phyloP scores from a whole-genome alignment of 192 early-diverging fungal species.

The Lobosporangium transversale region DNA sequence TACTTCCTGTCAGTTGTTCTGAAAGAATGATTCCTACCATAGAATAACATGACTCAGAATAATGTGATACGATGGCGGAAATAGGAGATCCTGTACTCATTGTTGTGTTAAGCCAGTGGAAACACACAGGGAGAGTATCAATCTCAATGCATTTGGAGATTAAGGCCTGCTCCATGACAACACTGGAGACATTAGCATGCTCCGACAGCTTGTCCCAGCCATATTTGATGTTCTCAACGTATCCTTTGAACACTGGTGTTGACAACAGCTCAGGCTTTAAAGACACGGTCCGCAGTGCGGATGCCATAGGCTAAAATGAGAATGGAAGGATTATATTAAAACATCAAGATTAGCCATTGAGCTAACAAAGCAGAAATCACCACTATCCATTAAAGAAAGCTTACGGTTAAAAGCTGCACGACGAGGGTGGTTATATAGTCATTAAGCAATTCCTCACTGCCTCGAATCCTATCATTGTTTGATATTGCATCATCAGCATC shows the following conservation, averaged over 20 bases:
- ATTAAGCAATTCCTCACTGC: slow-evolving; percentile 41
- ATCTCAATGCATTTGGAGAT: slow-evolving; percentile 53
- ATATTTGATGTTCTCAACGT: slow-evolving; percentile 50
- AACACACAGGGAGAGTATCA: slow-evolving; percentile 39
- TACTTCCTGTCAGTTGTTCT: slow-evolving; percentile 33
- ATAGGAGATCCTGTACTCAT: slow-evolving; percentile 50
- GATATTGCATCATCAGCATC: neutral
- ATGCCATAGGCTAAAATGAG: slow-evolving; percentile 43
- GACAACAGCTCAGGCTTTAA: slow-evolving; percentile 40
- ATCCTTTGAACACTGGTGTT: slow-evolving; percentile 37
- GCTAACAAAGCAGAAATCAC: neutral
- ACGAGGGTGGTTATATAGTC: slow-evolving; percentile 49
- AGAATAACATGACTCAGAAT: slow-evolving; percentile 50
- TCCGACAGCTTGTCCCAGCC: slow-evolving; percentile 52
- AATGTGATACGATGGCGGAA: slow-evolving; percentile 45
- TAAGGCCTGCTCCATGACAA: slow-evolving; percentile 50
- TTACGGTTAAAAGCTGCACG: slow-evolving; percentile 46
- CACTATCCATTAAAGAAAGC: neutral
- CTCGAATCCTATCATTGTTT: slow-evolving; percentile 23
- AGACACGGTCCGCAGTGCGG: slow-evolving; percentile 38
- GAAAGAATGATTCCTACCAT: slow-evolving; percentile 49
- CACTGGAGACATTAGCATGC: slow-evolving; percentile 50
- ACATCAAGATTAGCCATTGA: neutral
- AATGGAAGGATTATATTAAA: neutral
- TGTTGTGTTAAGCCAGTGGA: slow-evolving; percentile 50